Percentiles rank a stretch among this genome's conserved stretches.
These are phyloP conservation scores for Saccharomycopsis javanensis DNA, from an alignment of 805 yeast genomes.

Conservation along the genomic window DNA sequence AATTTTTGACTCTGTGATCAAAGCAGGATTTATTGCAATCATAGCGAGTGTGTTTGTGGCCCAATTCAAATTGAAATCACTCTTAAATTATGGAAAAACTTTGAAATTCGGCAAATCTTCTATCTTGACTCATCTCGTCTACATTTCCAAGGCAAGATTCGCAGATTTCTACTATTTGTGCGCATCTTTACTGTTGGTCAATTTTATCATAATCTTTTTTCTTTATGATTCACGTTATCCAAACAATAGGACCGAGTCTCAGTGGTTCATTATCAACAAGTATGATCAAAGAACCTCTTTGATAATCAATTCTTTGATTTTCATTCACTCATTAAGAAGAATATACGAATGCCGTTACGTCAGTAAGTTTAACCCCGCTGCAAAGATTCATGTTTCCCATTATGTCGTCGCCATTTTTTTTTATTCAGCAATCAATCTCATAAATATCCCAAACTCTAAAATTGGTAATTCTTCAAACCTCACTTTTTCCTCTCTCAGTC, in stretches of 20 bases:
- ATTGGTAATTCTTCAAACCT: background rate
- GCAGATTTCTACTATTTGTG: constrained; percentile 51
- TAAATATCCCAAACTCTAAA: background rate
- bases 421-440: constrained; percentile 37
- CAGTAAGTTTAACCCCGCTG: constrained; percentile 34
- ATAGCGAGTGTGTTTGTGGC: constrained; percentile 27
- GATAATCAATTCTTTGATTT: constrained; percentile 23
- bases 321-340: constrained; percentile 49
- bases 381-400: constrained; percentile 58
- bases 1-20: background rate
- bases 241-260: no score
- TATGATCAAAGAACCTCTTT: background rate
- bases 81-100: constrained; percentile 40
- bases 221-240: no score
- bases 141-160: constrained; percentile 58
- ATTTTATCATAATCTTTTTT: background rate
- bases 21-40: background rate
- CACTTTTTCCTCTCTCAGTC: background rate
- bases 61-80: constrained; percentile 26
- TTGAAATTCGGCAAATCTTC: constrained; percentile 10
- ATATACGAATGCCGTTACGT: constrained; percentile 43
- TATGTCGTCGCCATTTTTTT: constrained; percentile 56
- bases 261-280: background rate
- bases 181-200: constrained; percentile 24
- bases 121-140: constrained; percentile 21